Evolutionary conservation across 768 basidiomycete genomes (phyloP).

Genomic region (Mycena indigotica): DNA sequence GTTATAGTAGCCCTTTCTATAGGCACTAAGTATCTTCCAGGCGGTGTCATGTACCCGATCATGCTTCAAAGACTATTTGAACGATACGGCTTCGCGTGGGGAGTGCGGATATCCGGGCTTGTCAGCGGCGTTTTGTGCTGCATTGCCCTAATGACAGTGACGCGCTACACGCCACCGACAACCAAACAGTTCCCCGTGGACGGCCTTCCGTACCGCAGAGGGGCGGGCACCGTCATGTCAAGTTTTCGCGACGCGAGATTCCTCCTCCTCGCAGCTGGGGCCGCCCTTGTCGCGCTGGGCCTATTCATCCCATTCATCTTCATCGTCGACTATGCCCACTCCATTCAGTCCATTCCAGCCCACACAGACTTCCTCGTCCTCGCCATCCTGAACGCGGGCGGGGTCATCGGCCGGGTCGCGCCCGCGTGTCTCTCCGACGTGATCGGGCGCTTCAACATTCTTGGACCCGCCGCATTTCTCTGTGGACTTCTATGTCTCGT

Average conservation of each 20-base stretch:
- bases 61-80: slow-evolving; percentile 60
- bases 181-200: slow-evolving; percentile 10
- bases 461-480: slow-evolving; percentile 62
- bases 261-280: slow-evolving; percentile 53
- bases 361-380: slow-evolving; percentile 52
- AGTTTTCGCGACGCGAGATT: slow-evolving; percentile 55
- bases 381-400: slow-evolving; percentile 71
- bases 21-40: slow-evolving; percentile 32
- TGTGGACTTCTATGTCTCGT: slow-evolving; percentile 60
- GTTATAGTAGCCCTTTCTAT: not conserved
- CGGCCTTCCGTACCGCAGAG: not conserved
- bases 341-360: slow-evolving; percentile 37
- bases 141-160: slow-evolving; percentile 48
- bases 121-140: slow-evolving; percentile 49
- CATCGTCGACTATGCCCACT: slow-evolving; percentile 60
- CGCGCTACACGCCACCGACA: slow-evolving; percentile 34
- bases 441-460: slow-evolving; percentile 67
- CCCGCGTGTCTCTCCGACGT: slow-evolving; percentile 67
- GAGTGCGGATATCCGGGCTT: slow-evolving; percentile 59
- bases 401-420: slow-evolving; percentile 63
- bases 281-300: slow-evolving; percentile 62
- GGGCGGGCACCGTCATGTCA: slow-evolving; percentile 28
- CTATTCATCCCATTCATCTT: slow-evolving; percentile 75
- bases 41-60: slow-evolving; percentile 72
- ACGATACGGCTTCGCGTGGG: slow-evolving; percentile 61